These are phyloP conservation scores for Cadophora gregata DNA, from an alignment of 2,329 filamentous ascomycete species.

Conservation along the genomic window DNA sequence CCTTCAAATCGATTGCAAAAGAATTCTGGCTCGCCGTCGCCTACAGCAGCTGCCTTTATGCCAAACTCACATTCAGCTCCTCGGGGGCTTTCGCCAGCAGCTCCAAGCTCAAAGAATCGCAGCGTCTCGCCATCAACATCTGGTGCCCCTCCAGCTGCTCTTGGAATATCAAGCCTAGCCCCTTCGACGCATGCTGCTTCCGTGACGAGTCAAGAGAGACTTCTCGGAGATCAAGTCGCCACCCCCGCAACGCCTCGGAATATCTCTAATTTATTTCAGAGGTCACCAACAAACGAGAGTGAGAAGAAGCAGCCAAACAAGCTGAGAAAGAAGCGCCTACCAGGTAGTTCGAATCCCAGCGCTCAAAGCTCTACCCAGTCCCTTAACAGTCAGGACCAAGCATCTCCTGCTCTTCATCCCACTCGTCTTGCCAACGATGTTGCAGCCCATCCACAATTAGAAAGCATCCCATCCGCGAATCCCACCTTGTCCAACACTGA, in stretches of 20 bases:
- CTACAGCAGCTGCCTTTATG: slow-evolving; percentile 46
- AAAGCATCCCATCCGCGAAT: slow-evolving; percentile 37
- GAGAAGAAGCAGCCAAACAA: slow-evolving; percentile 85
- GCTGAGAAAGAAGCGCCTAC: slow-evolving; percentile 81
- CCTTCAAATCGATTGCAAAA: slow-evolving; percentile 70
- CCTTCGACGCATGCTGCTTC: slow-evolving; percentile 36
- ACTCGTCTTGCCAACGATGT: slow-evolving; percentile 42
- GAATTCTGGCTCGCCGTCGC: slow-evolving; percentile 56
- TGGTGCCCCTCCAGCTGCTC: slow-evolving; percentile 28
- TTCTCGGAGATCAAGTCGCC: slow-evolving; percentile 46
- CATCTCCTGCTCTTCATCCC: slow-evolving; percentile 42
- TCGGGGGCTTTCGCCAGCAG: slow-evolving; percentile 36
- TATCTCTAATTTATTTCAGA: slow-evolving; percentile 72
- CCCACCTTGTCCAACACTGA: slow-evolving; percentile 32
- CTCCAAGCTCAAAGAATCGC: slow-evolving; percentile 27
- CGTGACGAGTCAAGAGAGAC: slow-evolving; percentile 57
- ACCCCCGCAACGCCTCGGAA: slow-evolving; percentile 67
- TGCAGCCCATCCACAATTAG: slow-evolving; percentile 38
- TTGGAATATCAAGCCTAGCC: slow-evolving; percentile 35
- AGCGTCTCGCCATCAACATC: slow-evolving; percentile 37
- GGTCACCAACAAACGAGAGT: slow-evolving; percentile 66
- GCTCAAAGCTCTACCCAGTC: slow-evolving; percentile 90
- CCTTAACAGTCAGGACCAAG: slow-evolving; percentile 53
- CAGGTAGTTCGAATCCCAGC: slow-evolving; percentile 79
- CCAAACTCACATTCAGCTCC: slow-evolving; percentile 42